Conservation (phyloP, 192 early-diverging fungal genomes). For the Umbelopsis sp. region DNA sequence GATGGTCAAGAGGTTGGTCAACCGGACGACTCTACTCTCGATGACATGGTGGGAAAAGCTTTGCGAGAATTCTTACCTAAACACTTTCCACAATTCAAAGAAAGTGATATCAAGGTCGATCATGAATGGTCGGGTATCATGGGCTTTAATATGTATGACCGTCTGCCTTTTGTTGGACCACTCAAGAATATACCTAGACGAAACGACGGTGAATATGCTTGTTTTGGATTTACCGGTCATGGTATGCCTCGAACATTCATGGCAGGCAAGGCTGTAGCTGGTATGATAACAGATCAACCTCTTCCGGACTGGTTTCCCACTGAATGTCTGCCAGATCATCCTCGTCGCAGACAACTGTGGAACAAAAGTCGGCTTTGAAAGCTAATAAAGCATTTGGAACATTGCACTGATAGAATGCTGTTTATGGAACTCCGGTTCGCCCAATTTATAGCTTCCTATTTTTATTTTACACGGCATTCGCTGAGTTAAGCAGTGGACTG, state of each 20-base stretch:
- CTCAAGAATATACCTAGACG: not conserved
- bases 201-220: constrained; percentile 18
- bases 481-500: too few species aligned
- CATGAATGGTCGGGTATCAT: constrained; percentile 36
- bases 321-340: constrained; percentile 26
- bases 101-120: constrained; percentile 7
- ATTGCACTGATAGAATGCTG: too few species aligned
- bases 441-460: too few species aligned
- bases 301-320: constrained; percentile 16
- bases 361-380: not conserved
- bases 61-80: constrained; percentile 25
- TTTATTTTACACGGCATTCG: too few species aligned
- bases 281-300: constrained; percentile 21
- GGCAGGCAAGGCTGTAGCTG: constrained; percentile 25
- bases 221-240: constrained; percentile 25
- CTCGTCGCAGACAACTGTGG: not conserved
- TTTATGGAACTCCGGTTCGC: too few species aligned
- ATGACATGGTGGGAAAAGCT: constrained; percentile 1
- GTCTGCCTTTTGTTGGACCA: constrained; percentile 24
- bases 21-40: constrained; percentile 27
- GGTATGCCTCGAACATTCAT: constrained; percentile 35
- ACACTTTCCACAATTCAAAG: constrained; percentile 12
- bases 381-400: not conserved
- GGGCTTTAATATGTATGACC: constrained; percentile 22
- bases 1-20: constrained; percentile 5